phyloP scores from a whole-genome alignment of 2,329 filamentous ascomycete genomes.

The Ophiostoma quercus region DNA sequence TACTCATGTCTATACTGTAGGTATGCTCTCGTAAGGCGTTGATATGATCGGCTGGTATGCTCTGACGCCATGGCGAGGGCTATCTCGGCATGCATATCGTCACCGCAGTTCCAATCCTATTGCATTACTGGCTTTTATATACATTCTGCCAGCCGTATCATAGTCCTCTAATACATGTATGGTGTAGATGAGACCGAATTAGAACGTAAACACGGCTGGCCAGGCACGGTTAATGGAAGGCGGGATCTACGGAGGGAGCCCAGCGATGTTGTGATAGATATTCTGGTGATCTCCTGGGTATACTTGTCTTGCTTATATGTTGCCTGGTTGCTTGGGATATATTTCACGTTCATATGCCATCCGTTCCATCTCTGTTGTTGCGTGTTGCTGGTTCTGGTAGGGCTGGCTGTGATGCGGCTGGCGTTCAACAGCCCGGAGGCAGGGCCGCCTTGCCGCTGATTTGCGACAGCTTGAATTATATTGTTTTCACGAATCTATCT shows the following conservation, averaged over 20 bases:
- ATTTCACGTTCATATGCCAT: neutral
- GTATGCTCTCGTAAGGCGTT: neutral
- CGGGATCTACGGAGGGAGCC: neutral
- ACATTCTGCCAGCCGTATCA: neutral
- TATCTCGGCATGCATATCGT: neutral
- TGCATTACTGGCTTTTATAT: neutral
- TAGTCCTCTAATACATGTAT: neutral
- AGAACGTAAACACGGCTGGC: neutral
- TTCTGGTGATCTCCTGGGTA: neutral
- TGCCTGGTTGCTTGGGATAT: no score
- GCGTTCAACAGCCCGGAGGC: neutral
- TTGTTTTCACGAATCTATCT: neutral
- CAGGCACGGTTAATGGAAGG: neutral
- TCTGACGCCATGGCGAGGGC: neutral
- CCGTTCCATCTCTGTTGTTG: no score
- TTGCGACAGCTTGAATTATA: neutral
- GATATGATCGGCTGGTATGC: neutral
- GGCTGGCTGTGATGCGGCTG: neutral
- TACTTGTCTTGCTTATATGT: no score
- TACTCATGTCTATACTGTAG: no score
- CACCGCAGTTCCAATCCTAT: neutral
- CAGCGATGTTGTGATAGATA: neutral
- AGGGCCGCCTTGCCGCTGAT: neutral
- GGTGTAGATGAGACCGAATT: neutral
- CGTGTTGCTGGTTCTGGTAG: no score